A percentile compares a stretch with the other conserved stretches of the same genome.
phyloP scores from a whole-genome alignment of 2,329 filamentous ascomycete genomes.

The Rhynchosporium agropyri region DNA sequence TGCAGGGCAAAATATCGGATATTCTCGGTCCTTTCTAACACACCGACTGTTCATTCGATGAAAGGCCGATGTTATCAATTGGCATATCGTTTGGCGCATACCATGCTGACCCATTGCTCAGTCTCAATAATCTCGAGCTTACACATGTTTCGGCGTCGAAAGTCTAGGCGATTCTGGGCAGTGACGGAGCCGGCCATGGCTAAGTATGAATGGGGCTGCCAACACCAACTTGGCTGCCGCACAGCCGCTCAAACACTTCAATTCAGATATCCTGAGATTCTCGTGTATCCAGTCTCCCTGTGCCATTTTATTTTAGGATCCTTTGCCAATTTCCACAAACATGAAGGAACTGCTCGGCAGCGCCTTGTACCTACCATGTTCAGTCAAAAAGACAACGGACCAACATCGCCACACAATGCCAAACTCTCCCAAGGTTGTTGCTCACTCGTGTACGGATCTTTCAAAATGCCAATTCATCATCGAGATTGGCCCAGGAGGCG shows the following conservation, averaged over 20 bases:
- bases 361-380: constrained; percentile 12
- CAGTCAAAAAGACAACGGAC: constrained; percentile 7
- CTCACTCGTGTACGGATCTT: neutral
- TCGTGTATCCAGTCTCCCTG: constrained; percentile 1
- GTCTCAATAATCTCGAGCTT: neutral
- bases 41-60: neutral
- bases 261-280: neutral
- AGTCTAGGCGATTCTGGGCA: constrained; percentile 2
- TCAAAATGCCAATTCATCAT: neutral
- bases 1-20: neutral
- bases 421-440: neutral
- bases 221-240: constrained; percentile 7
- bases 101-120: neutral
- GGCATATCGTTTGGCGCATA: neutral
- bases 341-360: neutral
- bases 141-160: neutral
- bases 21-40: neutral
- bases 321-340: neutral
- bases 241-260: neutral
- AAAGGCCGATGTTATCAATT: neutral
- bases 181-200: neutral
- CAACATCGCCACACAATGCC: neutral
- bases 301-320: neutral
- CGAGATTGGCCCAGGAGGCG: neutral
- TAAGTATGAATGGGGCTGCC: neutral